A percentile compares a stretch with the other conserved stretches of the same genome.
These are phyloP conservation scores for Tetrahymena thermophila DNA, from an alignment of 73 alveolate species.

Conservation along the genomic window DNA sequence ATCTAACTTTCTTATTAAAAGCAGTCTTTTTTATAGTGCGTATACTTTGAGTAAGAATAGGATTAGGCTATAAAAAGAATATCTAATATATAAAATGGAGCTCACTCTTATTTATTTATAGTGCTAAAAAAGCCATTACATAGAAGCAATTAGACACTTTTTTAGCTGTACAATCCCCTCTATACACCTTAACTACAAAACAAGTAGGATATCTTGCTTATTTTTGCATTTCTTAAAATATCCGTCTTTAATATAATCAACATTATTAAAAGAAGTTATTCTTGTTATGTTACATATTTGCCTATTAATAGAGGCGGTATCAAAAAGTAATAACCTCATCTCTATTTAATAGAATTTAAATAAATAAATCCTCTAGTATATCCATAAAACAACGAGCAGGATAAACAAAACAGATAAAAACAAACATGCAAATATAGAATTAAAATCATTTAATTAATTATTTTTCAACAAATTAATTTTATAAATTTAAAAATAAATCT, in stretches of 20 bases:
- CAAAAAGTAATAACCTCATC: neutral
- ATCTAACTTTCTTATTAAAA: neutral
- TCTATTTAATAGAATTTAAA: too few species aligned
- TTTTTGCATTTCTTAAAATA: neutral
- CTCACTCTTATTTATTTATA: too few species aligned
- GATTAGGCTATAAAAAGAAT: neutral
- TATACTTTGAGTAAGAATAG: neutral
- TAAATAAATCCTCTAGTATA: too few species aligned
- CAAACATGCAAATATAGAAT: too few species aligned
- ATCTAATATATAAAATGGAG: neutral
- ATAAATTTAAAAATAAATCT: neutral
- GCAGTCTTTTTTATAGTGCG: neutral
- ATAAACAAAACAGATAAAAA: too few species aligned
- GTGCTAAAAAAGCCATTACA: neutral
- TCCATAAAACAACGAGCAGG: neutral
- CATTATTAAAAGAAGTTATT: neutral
- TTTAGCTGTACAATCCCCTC: neutral
- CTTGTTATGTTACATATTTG: neutral
- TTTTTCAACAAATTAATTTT: neutral
- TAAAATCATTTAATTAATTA: too few species aligned
- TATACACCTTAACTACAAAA: neutral
- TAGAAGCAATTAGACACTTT: neutral
- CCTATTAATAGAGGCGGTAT: neutral
- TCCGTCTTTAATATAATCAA: neutral
- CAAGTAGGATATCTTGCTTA: neutral